These are phyloP conservation scores for Komagataella kurtzmanii DNA, from an alignment of 805 yeast genomes.

Conservation along the genomic window DNA sequence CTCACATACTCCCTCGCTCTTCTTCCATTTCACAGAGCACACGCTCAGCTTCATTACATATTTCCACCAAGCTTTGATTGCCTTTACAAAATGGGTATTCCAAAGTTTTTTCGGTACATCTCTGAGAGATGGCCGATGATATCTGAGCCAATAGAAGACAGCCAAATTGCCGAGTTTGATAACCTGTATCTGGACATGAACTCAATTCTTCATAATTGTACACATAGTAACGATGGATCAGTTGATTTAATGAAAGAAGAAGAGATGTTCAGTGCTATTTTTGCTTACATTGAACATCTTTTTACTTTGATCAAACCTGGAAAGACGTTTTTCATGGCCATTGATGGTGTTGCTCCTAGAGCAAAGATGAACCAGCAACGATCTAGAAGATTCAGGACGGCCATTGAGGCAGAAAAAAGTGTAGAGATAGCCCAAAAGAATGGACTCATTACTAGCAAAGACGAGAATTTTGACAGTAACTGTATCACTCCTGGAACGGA, in stretches of 20 bases:
- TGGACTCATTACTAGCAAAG: slow-evolving; percentile 69
- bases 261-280: slow-evolving; percentile 84
- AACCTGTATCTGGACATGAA: slow-evolving; percentile 95
- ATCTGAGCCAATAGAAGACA: slow-evolving; percentile 70
- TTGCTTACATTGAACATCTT: slow-evolving; percentile 87
- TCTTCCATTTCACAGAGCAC: not conserved
- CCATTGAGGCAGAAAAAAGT: slow-evolving; percentile 79
- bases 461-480: slow-evolving; percentile 81
- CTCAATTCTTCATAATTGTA: slow-evolving; percentile 87
- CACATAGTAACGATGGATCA: slow-evolving; percentile 64
- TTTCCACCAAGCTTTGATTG: not conserved
- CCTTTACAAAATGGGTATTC: slow-evolving; percentile 57
- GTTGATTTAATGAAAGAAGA: slow-evolving; percentile 68
- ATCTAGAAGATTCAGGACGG: slow-evolving; percentile 89
- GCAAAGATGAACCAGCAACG: slow-evolving; percentile 98
- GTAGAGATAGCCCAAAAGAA: slow-evolving; percentile 57
- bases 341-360: slow-evolving; percentile 98
- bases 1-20: not conserved
- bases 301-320: slow-evolving; percentile 81
- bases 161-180: slow-evolving; percentile 86
- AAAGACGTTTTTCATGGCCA: slow-evolving; percentile 85
- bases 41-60: not conserved
- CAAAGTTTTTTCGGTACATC: slow-evolving; percentile 91
- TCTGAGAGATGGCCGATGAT: slow-evolving; percentile 98
- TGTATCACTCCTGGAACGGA: slow-evolving; percentile 96